A percentile compares a stretch with the other conserved stretches of the same genome.
Conservation (phyloP, 2,329 filamentous ascomycete genomes). For the Cordyceps cicadae region DNA sequence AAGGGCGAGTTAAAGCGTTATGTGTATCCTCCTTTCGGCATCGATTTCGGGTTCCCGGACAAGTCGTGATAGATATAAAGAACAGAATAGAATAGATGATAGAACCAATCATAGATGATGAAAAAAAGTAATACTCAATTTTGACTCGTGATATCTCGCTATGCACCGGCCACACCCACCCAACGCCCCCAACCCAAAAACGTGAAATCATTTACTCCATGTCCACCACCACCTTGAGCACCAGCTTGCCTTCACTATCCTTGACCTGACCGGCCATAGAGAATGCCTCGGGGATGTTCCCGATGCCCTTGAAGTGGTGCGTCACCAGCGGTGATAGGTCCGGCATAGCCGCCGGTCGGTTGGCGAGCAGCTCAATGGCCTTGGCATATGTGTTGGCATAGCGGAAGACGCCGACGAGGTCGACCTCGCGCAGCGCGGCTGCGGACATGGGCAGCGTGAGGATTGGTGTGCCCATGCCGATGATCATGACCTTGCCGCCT, state of each 20-base stretch:
- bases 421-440: conserved; percentile 60
- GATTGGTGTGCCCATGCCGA: conserved; percentile 65
- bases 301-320: conserved; percentile 58
- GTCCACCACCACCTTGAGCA: conserved; percentile 65
- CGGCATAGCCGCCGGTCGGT: conserved; percentile 45
- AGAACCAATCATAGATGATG: not conserved
- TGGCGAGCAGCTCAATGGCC: conserved; percentile 42
- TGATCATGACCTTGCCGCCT: conserved; percentile 61
- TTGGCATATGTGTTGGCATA: conserved; percentile 67
- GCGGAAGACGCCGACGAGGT: conserved; percentile 62
- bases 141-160: conserved; percentile 1
- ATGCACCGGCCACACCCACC: not conserved
- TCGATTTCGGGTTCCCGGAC: conserved; percentile 66
- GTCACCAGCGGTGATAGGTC: conserved; percentile 62
- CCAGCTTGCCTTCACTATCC: conserved; percentile 60
- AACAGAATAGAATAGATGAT: conserved; percentile 2
- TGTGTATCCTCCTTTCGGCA: conserved; percentile 60
- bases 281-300: conserved; percentile 57
- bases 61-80: conserved; percentile 32
- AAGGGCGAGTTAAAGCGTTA: conserved; percentile 50
- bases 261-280: conserved; percentile 63
- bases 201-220: conserved; percentile 20
- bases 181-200: not conserved
- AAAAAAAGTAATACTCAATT: not conserved
- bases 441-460: conserved; percentile 62